These are phyloP conservation scores for Blastobotrys indianensis DNA, from an alignment of 1,139 yeast species.

Conservation along the genomic window DNA sequence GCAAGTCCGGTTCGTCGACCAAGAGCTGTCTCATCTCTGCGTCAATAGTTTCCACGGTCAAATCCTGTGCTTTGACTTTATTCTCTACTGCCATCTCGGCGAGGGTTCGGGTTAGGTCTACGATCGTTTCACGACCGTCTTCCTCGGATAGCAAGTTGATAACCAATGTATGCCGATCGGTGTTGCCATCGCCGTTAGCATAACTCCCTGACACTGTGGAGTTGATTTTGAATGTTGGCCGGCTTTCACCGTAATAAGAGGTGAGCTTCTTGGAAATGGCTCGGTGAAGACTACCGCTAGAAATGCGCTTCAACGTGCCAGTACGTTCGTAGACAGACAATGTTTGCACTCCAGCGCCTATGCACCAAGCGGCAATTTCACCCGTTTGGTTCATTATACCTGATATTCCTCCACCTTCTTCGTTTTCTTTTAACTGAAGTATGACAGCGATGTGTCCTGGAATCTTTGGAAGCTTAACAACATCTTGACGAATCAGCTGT, in stretches of 20 bases:
- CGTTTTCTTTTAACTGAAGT: conserved; percentile 64
- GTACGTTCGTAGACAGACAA: conserved; percentile 74
- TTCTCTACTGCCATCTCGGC: conserved; percentile 61
- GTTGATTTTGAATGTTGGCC: conserved; percentile 8
- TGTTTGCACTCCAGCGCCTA: conserved; percentile 72
- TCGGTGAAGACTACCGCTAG: conserved; percentile 48
- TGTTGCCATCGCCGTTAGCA: conserved; percentile 13
- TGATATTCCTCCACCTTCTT: conserved; percentile 86
- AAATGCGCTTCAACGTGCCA: conserved; percentile 54
- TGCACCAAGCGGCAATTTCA: conserved; percentile 79
- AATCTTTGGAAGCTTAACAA: conserved; percentile 59
- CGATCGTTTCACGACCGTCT: conserved; percentile 88
- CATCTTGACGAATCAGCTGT: conserved; percentile 79
- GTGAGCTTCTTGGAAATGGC: conserved; percentile 57
- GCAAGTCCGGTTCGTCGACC: conserved; percentile 85
- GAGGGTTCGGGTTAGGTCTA: conserved; percentile 81
- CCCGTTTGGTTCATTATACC: conserved; percentile 73
- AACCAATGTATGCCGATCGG: conserved; percentile 22
- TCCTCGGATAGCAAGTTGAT: conserved; percentile 62
- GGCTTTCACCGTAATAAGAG: conserved; percentile 58
- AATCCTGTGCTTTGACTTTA: conserved; percentile 60
- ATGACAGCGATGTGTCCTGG: conserved; percentile 75
- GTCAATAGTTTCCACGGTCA: conserved; percentile 69
- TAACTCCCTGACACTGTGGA: conserved; percentile 20
- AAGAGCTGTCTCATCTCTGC: conserved; percentile 69